These are phyloP conservation scores for Hypholoma sublateritium DNA, from an alignment of 768 basidiomycete genomes.

Conservation along the genomic window DNA sequence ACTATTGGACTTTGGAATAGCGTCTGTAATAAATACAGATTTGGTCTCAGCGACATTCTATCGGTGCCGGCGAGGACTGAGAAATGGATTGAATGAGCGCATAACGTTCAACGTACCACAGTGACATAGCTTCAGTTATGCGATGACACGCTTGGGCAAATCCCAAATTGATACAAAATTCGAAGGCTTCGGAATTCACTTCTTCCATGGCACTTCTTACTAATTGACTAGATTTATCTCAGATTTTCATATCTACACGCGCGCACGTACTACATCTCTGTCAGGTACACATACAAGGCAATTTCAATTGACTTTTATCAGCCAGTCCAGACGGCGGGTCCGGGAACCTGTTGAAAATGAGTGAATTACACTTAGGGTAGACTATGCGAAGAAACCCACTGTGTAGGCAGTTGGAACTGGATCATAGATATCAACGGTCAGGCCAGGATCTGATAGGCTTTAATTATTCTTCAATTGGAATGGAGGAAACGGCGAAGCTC, in stretches of 20 bases:
- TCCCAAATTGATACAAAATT: too few species aligned
- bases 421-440: slow-evolving; percentile 43
- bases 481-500: slow-evolving; percentile 2
- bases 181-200: too few species aligned
- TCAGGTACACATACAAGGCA: not conserved
- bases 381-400: slow-evolving; percentile 7
- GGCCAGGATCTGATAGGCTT: slow-evolving; percentile 29
- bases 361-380: not conserved
- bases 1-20: too few species aligned
- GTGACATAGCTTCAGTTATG: too few species aligned
- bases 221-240: not conserved
- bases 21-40: too few species aligned
- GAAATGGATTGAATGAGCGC: too few species aligned
- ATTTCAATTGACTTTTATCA: too few species aligned
- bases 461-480: not conserved
- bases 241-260: not conserved
- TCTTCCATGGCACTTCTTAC: too few species aligned
- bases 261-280: not conserved
- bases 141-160: too few species aligned
- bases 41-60: too few species aligned
- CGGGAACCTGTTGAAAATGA: slow-evolving; percentile 13
- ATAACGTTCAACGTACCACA: too few species aligned
- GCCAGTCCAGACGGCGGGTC: slow-evolving; percentile 12
- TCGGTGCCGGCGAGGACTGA: too few species aligned
- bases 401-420: slow-evolving; percentile 34